A percentile compares a stretch with the other conserved stretches of the same genome.
These are phyloP conservation scores for Aspergillus nomiae DNA, from an alignment of 2,329 filamentous ascomycete genomes.

Conservation along the genomic window DNA sequence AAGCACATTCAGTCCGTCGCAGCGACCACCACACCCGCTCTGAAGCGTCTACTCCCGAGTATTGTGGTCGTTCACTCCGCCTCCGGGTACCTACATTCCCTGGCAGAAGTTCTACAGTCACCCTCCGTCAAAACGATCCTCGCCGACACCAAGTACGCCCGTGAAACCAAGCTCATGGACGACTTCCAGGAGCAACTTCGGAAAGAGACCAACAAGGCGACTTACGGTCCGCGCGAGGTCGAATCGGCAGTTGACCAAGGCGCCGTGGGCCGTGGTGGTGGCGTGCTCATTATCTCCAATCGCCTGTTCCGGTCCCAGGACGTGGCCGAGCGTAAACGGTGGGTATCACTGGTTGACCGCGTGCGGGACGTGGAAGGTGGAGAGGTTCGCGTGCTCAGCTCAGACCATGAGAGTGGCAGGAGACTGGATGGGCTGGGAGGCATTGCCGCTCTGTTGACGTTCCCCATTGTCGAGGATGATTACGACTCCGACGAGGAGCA, in stretches of 20 bases:
- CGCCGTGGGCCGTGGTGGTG: conserved; percentile 83
- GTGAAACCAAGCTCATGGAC: conserved; percentile 83
- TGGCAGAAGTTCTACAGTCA: conserved; percentile 84
- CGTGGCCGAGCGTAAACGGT: conserved; percentile 72
- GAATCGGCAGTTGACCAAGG: conserved; percentile 81
- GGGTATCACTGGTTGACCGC: conserved; percentile 82
- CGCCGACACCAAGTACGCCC: conserved; percentile 83
- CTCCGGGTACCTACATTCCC: conserved; percentile 80
- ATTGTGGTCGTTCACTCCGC: conserved; percentile 76
- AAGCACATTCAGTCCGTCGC: conserved; percentile 67
- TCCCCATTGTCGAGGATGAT: conserved; percentile 79
- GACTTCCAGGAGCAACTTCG: conserved; percentile 76
- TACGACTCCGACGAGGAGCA: conserved; percentile 52
- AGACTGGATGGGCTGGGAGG: conserved; percentile 80
- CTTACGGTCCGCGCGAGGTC: conserved; percentile 85
- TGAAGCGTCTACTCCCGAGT: conserved; percentile 69
- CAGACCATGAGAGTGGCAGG: conserved; percentile 90
- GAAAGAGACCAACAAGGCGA: conserved; percentile 82
- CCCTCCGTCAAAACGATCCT: conserved; percentile 76
- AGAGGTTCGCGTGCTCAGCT: conserved; percentile 85
- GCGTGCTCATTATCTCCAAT: conserved; percentile 83
- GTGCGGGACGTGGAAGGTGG: conserved; percentile 81
- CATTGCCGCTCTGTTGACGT: conserved; percentile 88
- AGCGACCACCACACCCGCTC: conserved; percentile 58
- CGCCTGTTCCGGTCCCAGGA: conserved; percentile 82